These are phyloP conservation scores for Oemleria cerasiformis DNA, from an alignment of 306 rosid species.

Conservation along the genomic window DNA sequence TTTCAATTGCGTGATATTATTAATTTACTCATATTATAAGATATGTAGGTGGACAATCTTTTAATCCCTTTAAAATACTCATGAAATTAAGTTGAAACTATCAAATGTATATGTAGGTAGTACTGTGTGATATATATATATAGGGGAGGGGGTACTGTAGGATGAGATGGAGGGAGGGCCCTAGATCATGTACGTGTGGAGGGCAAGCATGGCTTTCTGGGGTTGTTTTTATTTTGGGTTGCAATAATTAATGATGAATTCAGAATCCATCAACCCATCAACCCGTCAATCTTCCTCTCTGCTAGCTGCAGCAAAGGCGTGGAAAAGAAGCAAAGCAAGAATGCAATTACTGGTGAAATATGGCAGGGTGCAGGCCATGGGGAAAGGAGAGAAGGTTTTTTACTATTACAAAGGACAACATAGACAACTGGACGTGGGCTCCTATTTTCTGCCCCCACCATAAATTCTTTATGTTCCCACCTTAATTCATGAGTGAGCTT, in stretches of 20 bases:
- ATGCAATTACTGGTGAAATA: conserved; percentile 31
- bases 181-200: neutral
- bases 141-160: neutral
- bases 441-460: conserved; percentile 42
- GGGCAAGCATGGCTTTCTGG: conserved; percentile 4
- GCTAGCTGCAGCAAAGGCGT: conserved; percentile 53
- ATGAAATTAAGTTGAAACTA: neutral
- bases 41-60: no score
- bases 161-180: neutral
- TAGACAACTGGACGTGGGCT: conserved; percentile 46
- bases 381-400: neutral
- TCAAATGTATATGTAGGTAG: no score
- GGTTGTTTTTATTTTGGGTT: conserved; percentile 10
- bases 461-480: conserved; percentile 38
- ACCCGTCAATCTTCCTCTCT: conserved; percentile 61
- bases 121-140: no score
- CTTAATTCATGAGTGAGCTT: neutral
- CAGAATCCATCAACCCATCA: conserved; percentile 71
- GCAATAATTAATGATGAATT: conserved; percentile 30
- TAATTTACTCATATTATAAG: no score
- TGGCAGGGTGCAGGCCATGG: conserved; percentile 32
- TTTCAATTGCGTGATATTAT: no score
- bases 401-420: conserved; percentile 49
- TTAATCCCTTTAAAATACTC: conserved; percentile 20
- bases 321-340: conserved; percentile 53